Evolutionary conservation across 2,329 filamentous ascomycete species (phyloP).

Genomic region (Cercospora sesami): DNA sequence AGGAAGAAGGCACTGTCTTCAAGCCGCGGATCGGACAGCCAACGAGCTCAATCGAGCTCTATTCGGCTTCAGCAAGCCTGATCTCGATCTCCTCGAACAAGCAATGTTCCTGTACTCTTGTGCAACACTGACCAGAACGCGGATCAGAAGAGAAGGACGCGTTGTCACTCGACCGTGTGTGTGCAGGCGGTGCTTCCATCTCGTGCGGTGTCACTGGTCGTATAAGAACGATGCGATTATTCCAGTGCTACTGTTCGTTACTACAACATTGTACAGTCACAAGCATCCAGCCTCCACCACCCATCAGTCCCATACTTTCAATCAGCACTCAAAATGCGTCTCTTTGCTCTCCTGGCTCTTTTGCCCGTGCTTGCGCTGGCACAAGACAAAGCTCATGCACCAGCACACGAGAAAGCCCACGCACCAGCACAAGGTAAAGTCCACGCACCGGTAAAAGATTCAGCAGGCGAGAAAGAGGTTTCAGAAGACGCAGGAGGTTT

Average conservation of each 20-base stretch:
- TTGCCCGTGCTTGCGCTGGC: background rate
- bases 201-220: background rate
- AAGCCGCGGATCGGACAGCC: background rate
- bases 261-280: background rate
- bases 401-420: no score
- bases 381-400: background rate
- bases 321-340: background rate
- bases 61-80: background rate
- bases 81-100: background rate
- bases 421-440: no score
- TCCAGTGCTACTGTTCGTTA: background rate
- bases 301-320: background rate
- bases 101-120: background rate
- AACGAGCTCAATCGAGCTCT: no score
- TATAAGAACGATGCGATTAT: background rate
- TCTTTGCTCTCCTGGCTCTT: background rate
- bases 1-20: background rate
- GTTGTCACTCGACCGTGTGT: background rate
- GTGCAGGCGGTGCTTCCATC: background rate
- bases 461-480: no score
- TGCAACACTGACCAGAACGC: background rate
- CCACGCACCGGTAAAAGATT: no score
- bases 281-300: background rate
- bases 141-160: background rate
- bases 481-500: no score